A percentile compares a stretch with the other conserved stretches of the same genome.
Evolutionary conservation across 495 filamentous ascomycete genomes (phyloP).

Genomic region (Penicillium psychrofluorescens): DNA sequence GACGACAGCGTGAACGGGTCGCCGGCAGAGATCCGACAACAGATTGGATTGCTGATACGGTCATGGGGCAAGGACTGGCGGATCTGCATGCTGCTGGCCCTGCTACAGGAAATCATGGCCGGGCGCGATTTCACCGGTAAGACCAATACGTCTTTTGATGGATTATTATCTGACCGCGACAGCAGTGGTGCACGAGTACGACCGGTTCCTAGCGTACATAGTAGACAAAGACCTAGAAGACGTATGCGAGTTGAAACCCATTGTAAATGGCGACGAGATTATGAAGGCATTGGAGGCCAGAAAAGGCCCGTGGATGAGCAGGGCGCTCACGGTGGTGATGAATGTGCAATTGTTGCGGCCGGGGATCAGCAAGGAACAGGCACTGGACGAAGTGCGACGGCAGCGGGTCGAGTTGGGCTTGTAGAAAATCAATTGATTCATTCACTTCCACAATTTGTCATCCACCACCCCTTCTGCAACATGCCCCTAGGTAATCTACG

Average conservation of each 20-base stretch:
- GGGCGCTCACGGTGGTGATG: constrained; percentile 63
- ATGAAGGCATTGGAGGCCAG: constrained; percentile 49
- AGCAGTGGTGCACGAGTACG: constrained; percentile 34
- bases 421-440: constrained; percentile 8
- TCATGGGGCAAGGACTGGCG: constrained; percentile 72
- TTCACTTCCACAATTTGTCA: not conserved
- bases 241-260: constrained; percentile 44
- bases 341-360: constrained; percentile 85
- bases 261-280: constrained; percentile 62
- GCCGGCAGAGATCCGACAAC: constrained; percentile 37
- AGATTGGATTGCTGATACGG: constrained; percentile 71
- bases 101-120: constrained; percentile 58
- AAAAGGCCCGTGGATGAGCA: constrained; percentile 72
- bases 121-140: constrained; percentile 25
- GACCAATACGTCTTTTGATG: not conserved
- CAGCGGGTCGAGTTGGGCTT: constrained; percentile 52
- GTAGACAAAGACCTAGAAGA: constrained; percentile 32
- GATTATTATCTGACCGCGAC: constrained; percentile 5
- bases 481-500: constrained; percentile 4
- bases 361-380: constrained; percentile 50
- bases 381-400: constrained; percentile 54
- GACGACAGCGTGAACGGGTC: constrained; percentile 19
- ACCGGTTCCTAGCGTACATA: constrained; percentile 37
- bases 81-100: constrained; percentile 60
- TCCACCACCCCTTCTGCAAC: not conserved